A percentile compares a stretch with the other conserved stretches of the same genome.
These are phyloP conservation scores for Dendrostoma leiphaemia DNA, from an alignment of 2,329 filamentous ascomycete species.

Conservation along the genomic window DNA sequence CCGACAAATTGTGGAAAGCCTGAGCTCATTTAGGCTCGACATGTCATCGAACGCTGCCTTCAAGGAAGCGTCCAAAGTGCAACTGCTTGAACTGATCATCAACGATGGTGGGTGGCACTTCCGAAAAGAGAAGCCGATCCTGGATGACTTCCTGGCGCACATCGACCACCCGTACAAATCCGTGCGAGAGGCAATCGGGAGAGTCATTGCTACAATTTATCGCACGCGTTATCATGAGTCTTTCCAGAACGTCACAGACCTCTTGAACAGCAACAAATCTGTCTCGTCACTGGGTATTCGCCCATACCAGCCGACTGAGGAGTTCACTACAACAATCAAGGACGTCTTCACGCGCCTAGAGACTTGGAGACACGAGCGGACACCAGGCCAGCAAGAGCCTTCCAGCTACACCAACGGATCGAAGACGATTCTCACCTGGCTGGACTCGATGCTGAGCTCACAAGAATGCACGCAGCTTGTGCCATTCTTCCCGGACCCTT, in stretches of 20 bases:
- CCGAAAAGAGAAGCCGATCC: conserved; percentile 80
- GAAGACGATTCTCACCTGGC: conserved; percentile 94
- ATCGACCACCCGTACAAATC: conserved; percentile 98
- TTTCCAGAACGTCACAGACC: conserved; percentile 72
- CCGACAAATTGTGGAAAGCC: conserved; percentile 79
- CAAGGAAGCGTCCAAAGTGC: conserved; percentile 96
- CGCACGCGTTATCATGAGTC: conserved; percentile 93
- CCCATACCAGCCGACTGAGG: conserved; percentile 75
- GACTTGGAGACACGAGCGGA: conserved; percentile 80
- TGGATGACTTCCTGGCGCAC: conserved; percentile 85
- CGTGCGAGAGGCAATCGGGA: conserved; percentile 90
- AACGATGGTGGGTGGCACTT: conserved; percentile 95
- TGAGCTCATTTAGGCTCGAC: conserved; percentile 84
- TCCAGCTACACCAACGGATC: conserved; percentile 93
- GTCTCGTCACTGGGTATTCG: conserved; percentile 80
- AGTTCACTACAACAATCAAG: conserved; percentile 70
- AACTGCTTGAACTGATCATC: conserved; percentile 84
- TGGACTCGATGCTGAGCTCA: conserved; percentile 86
- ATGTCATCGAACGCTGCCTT: conserved; percentile 96
- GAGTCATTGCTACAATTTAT: conserved; percentile 84
- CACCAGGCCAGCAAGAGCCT: conserved; percentile 86
- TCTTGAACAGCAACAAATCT: conserved; percentile 76
- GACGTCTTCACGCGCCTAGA: conserved; percentile 79
- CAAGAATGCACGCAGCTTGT: conserved; percentile 91
- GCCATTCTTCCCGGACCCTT: conserved; percentile 83